Evolutionary conservation across 495 filamentous ascomycete species (phyloP).

Genomic region (Oidiodendron maius): DNA sequence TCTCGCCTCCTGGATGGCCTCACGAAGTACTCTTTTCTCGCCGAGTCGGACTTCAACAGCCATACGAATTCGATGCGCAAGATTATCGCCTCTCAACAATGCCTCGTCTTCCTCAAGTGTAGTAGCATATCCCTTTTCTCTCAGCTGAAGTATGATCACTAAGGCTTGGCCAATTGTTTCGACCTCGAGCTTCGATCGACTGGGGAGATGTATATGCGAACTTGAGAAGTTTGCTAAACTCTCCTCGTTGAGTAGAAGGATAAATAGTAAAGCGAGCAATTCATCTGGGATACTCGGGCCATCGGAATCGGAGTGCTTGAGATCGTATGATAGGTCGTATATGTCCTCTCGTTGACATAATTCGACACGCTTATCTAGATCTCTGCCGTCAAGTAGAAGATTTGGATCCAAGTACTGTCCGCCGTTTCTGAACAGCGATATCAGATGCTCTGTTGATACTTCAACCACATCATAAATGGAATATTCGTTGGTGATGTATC

Average conservation of each 20-base stretch:
- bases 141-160: conserved; percentile 22
- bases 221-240: conserved; percentile 31
- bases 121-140: conserved; percentile 53
- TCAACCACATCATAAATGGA: conserved; percentile 77
- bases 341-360: conserved; percentile 21
- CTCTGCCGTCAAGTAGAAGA: conserved; percentile 17
- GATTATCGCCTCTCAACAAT: conserved; percentile 34
- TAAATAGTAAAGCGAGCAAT: conserved; percentile 24
- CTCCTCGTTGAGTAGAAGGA: conserved; percentile 29
- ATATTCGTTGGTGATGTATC: conserved; percentile 78
- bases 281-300: conserved; percentile 18
- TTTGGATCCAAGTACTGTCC: neutral
- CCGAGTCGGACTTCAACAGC: conserved; percentile 72
- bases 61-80: conserved; percentile 48
- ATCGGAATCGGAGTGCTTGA: conserved; percentile 14
- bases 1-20: conserved; percentile 29
- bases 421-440: conserved; percentile 26
- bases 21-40: conserved; percentile 67
- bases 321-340: conserved; percentile 21
- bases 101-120: conserved; percentile 55
- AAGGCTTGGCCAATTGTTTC: conserved; percentile 33
- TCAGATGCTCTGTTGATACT: conserved; percentile 52
- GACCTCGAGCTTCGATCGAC: conserved; percentile 34
- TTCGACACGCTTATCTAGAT: conserved; percentile 23
- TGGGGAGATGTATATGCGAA: conserved; percentile 31